These are phyloP conservation scores for Diaporthe sp. DNA, from an alignment of 2,329 filamentous ascomycete genomes.

Conservation along the genomic window DNA sequence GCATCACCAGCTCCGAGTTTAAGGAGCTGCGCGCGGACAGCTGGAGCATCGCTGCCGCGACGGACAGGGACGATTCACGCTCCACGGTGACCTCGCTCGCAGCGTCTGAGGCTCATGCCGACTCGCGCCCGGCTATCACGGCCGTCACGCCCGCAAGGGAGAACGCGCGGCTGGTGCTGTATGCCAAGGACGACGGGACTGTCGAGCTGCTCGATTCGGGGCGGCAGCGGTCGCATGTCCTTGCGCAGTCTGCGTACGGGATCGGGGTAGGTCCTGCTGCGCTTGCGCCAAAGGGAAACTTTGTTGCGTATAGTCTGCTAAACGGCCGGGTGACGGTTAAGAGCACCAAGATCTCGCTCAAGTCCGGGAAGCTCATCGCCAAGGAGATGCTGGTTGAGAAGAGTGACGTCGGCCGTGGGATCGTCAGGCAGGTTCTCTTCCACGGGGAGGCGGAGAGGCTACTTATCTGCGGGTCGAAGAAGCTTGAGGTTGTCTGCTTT, in stretches of 20 bases:
- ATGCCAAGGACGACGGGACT: conserved; percentile 33
- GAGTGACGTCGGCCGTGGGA: not conserved
- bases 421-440: conserved; percentile 7
- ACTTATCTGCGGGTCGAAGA: conserved; percentile 6
- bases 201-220: conserved; percentile 34
- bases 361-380: conserved; percentile 11
- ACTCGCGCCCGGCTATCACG: conserved; percentile 31
- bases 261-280: conserved; percentile 21
- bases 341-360: conserved; percentile 17
- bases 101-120: conserved; percentile 31
- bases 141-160: conserved; percentile 21
- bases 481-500: conserved; percentile 16
- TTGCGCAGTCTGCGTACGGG: conserved; percentile 24
- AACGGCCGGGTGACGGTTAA: conserved; percentile 27
- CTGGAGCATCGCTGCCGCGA: conserved; percentile 1
- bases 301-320: conserved; percentile 34
- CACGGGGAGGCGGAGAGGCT: not conserved
- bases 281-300: conserved; percentile 32
- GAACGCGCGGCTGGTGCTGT: conserved; percentile 27
- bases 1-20: conserved; percentile 16
- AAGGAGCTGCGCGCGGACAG: not conserved
- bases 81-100: conserved; percentile 30
- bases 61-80: conserved; percentile 23
- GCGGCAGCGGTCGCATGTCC: conserved; percentile 28
- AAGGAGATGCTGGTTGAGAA: conserved; percentile 22